Conservation (phyloP, 2,329 filamentous ascomycete genomes). For the Penicillium sclerotigenum region DNA sequence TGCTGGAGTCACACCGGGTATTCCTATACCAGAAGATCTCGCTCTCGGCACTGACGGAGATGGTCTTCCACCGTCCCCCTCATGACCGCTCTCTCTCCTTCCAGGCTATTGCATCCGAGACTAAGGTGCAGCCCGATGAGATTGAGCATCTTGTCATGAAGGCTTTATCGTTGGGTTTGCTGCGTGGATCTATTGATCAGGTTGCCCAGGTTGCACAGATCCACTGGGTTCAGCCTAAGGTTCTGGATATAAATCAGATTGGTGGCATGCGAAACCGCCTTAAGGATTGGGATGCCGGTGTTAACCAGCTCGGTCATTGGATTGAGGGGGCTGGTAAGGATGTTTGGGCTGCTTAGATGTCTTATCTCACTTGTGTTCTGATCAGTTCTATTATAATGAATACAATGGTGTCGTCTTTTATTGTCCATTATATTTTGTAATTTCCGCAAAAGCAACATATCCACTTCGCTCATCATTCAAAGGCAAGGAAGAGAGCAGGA, state of each 20-base stretch:
- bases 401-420: conserved; percentile 10
- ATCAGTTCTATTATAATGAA: conserved; percentile 24
- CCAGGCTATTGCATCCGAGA: conserved; percentile 80
- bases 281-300: conserved; percentile 92
- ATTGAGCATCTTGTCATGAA: conserved; percentile 99
- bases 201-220: conserved; percentile 92
- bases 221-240: conserved; percentile 98
- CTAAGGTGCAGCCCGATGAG: conserved; percentile 83
- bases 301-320: conserved; percentile 95
- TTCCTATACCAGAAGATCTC: conserved; percentile 98
- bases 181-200: conserved; percentile 92
- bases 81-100: conserved; percentile 96
- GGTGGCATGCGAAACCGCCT: conserved; percentile 83
- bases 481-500: neutral
- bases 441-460: too few relatives aligned
- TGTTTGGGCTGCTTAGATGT: conserved; percentile 77
- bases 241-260: conserved; percentile 92
- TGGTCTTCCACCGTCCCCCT: conserved; percentile 90
- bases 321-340: conserved; percentile 92
- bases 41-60: conserved; percentile 90
- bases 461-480: neutral
- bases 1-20: conserved; percentile 73
- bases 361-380: conserved; percentile 7
- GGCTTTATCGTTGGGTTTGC: conserved; percentile 85
- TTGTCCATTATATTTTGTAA: neutral